phyloP scores from a whole-genome alignment of 306 rosid species.

The Comarum palustre region DNA sequence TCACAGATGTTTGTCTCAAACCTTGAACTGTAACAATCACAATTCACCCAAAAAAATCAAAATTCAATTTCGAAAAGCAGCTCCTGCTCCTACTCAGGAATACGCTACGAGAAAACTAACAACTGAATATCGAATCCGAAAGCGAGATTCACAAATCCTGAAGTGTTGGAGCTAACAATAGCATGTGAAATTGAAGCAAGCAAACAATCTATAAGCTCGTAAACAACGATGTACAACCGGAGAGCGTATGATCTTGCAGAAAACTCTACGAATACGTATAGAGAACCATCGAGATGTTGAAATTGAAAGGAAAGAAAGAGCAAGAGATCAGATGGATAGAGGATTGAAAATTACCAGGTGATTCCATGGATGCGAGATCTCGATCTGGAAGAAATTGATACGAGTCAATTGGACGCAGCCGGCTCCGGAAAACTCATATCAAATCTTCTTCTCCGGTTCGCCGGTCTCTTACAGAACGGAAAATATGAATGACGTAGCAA shows the following conservation, averaged over 20 bases:
- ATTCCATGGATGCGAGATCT: slow-evolving; percentile 11
- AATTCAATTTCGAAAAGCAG: neutral
- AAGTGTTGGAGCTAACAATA: neutral
- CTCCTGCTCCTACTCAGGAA: neutral
- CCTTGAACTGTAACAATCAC: slow-evolving; percentile 21
- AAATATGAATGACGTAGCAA: neutral
- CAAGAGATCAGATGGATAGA: neutral
- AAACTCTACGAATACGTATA: neutral
- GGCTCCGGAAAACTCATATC: neutral
- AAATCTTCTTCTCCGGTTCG: neutral
- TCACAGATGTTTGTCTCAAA: slow-evolving; percentile 60
- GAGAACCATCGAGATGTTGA: neutral
- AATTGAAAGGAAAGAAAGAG: neutral
- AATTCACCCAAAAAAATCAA: neutral
- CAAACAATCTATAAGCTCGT: neutral
- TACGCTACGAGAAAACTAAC: neutral
- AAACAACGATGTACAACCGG: neutral
- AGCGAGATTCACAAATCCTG: neutral
- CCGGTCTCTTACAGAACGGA: neutral
- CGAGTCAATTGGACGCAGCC: neutral
- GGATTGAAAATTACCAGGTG: slow-evolving; percentile 12
- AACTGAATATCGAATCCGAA: neutral
- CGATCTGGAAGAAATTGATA: slow-evolving; percentile 14
- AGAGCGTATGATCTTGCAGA: neutral
- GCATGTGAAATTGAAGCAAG: neutral